phyloP scores from a whole-genome alignment of 2,329 filamentous ascomycete genomes.

The Colletotrichum lindemuthianum region DNA sequence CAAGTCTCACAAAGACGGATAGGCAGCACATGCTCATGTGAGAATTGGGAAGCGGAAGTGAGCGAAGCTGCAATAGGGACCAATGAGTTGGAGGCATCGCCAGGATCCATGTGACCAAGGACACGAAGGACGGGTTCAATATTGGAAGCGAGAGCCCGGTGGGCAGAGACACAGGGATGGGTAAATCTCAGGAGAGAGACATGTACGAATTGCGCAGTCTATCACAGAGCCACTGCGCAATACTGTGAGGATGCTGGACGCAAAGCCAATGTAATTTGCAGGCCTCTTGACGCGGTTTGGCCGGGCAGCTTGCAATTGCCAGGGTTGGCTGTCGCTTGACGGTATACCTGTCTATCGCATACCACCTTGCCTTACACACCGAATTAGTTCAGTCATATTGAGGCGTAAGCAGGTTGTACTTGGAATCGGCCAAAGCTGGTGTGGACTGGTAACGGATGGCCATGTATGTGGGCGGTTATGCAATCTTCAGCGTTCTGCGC shows the following conservation, averaged over 20 bases:
- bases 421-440: neutral
- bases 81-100: conserved; percentile 10
- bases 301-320: conserved; percentile 17
- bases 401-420: neutral
- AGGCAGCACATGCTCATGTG: conserved; percentile 9
- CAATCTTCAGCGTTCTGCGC: conserved; percentile 35
- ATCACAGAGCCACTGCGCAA: neutral
- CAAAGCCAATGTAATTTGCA: conserved; percentile 11
- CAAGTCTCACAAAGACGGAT: conserved; percentile 19
- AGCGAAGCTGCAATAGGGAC: conserved; percentile 3
- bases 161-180: conserved; percentile 24
- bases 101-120: conserved; percentile 8
- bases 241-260: neutral
- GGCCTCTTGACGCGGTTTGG: conserved; percentile 13
- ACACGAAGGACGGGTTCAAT: conserved; percentile 15
- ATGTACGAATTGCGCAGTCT: conserved; percentile 12
- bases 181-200: conserved; percentile 15
- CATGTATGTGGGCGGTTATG: conserved; percentile 8
- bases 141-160: conserved; percentile 6
- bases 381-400: too few relatives aligned
- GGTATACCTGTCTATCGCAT: neutral
- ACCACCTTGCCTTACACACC: neutral
- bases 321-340: neutral
- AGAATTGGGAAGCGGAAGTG: conserved; percentile 24
- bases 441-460: neutral